Base-by-base conservation (phyloP, 495 filamentous ascomycete genomes). In the Mytilinidion resinicola region DNA sequence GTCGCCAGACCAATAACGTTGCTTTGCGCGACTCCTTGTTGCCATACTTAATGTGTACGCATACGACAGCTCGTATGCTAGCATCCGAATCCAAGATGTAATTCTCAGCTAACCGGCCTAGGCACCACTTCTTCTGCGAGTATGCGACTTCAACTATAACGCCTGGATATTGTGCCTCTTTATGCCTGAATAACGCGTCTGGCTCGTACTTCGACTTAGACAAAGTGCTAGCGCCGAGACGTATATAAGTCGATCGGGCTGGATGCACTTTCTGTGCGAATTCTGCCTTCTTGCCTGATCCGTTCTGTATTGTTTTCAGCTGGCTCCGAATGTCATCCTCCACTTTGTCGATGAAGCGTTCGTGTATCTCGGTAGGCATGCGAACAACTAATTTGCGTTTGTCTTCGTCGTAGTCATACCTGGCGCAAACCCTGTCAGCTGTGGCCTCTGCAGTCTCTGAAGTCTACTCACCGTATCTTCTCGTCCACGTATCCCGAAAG, bases 211-310 rank as follows among this genome's bases (percentile, higher is more conserved):
- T 57, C 10, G 55, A 57, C n/a, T 57, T 57, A 10, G 42, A 10
- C 10, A 12, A 39, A 43, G 41, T 15, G 21, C 15, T 34, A 55
- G 43, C 9, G 20, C 19, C 10, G 33, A 61, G 30, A 34, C 34
- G 10, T 55, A 61, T 61, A 1, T 50, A 8, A 35, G 58, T 61
- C 11, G 51, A 61, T 56, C 58, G 58, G 46, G 58, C 58, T 56
- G 58, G 51, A 1, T 43, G 58, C 46, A 61, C 52, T 56, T 61
- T 56, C 53, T 56, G 58, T 38, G 58, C 58, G 20, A 61, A 61
- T 3, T 21, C 8, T 3, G 42, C 58, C 20, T 14, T 43, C 46
- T 43, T 61, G 52, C 42, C 58, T 61, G 51, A 56, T 51, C 44
- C 44, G 34, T 34, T 44, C 4, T 35, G 52, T 38, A 56, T 61